Base-by-base conservation (phyloP, 371 early-diverging fungal species). In the Parasitella parasitica region DNA sequence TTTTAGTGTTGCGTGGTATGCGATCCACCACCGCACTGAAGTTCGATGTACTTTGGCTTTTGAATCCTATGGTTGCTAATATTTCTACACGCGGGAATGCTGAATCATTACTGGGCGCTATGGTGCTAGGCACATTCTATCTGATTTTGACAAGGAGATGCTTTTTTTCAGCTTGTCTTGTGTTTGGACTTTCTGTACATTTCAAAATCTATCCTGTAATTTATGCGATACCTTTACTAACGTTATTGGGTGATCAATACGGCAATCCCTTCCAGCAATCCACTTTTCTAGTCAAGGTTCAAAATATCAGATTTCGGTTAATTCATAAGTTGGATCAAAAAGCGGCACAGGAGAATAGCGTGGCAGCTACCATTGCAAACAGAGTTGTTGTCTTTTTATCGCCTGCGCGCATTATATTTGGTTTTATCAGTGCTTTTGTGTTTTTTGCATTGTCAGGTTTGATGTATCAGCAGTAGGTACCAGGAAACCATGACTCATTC, bases 141-240 rank as follows among this genome's bases (percentile, higher is more conserved):
- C 67, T 80, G n/a, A 67, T 97, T 15, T 61, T 88, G 52, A 76
- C 67, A 13, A 75, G 81, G 18, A 73, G 80, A 20, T 43, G 51
- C 22, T 72, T 86, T 27, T 73, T 66, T 7, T 56, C 75, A 28
- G 92, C 87, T 0, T 91, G 93, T 6, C 75, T 88, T 9, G 34
- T 91, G 30, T 95, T 93, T 82, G 99, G 98, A 0, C 69, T 96
- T n/a, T 81, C 95, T 6, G 96, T 98, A 7, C 99, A 99, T 71
- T 86, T 97, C 64, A 99, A 99, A 71, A 94, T 98, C 6, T 99
- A 97, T 72, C 98, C 99, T 5, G 83, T 95, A 54, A 89, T 99
- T 16, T 95, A 97, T 73, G 91, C 93, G 0, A 64, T 93, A 0
- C 92, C 97, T 0, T 61, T 96, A 16, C 71, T 91, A 54, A 68